A percentile compares a stretch with the other conserved stretches of the same genome.
These are phyloP conservation scores for Exophiala oligosperma DNA, from an alignment of 2,329 filamentous ascomycete species.

Conservation along the genomic window DNA sequence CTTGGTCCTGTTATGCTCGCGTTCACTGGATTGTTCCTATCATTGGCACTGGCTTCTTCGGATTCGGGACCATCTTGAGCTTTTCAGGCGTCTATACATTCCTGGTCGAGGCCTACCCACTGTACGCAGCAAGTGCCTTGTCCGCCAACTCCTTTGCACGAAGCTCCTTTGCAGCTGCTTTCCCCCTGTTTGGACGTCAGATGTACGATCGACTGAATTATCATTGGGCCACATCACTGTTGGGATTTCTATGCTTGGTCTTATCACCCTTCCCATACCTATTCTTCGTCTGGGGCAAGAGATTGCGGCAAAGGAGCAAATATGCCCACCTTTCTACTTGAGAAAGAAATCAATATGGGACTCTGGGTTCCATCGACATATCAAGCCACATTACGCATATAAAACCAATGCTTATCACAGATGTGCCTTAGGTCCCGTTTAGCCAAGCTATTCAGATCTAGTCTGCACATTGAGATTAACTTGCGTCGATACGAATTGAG, in stretches of 20 bases:
- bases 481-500: neutral
- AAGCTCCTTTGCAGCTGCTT: constrained; percentile 75
- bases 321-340: constrained; percentile 31
- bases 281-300: constrained; percentile 50
- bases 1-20: constrained; percentile 73
- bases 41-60: constrained; percentile 71
- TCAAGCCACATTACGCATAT: no score
- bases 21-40: constrained; percentile 78
- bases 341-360: neutral
- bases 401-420: neutral
- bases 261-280: constrained; percentile 53
- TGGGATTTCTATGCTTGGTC: constrained; percentile 40
- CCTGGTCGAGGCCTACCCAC: constrained; percentile 63
- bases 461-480: neutral
- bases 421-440: neutral
- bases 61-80: constrained; percentile 70
- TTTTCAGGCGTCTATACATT: constrained; percentile 89
- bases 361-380: neutral
- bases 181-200: constrained; percentile 40
- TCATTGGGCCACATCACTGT: constrained; percentile 41
- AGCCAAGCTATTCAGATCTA: neutral
- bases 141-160: constrained; percentile 81
- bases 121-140: constrained; percentile 60
- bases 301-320: constrained; percentile 46
- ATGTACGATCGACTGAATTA: constrained; percentile 42